phyloP scores from a whole-genome alignment of 345 rosid genomes.

The Camelina neglecta region DNA sequence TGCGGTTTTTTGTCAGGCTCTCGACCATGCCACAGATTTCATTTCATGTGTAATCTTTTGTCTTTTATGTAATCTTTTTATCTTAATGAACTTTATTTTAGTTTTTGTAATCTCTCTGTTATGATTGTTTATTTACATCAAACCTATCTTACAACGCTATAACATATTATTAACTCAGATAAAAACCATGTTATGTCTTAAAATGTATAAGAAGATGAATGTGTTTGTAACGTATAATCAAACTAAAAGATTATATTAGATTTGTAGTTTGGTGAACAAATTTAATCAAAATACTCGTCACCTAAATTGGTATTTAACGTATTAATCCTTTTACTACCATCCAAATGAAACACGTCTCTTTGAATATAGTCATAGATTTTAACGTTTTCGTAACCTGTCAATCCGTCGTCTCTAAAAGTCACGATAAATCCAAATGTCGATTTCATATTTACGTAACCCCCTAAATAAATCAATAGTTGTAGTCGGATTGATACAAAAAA shows the following conservation, averaged over 20 bases:
- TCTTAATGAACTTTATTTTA: conserved; percentile 23
- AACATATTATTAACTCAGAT: not conserved
- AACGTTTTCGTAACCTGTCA: not conserved
- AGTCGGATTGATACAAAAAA: not conserved
- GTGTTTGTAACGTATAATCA: not conserved
- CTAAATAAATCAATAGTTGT: not conserved
- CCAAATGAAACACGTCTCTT: conserved; percentile 14
- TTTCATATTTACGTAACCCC: not conserved
- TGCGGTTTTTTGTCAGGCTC: conserved; percentile 55
- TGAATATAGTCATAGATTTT: conserved; percentile 14
- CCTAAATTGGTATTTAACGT: not conserved
- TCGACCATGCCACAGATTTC: conserved; percentile 42
- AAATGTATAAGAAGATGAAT: too few relatives aligned
- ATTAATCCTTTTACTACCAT: not conserved
- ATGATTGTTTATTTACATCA: not conserved
- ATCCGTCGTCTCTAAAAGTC: not conserved
- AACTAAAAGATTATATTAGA: too few relatives aligned
- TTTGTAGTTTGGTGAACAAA: too few relatives aligned
- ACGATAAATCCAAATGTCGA: not conserved
- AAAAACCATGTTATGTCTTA: too few relatives aligned
- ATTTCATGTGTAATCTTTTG: conserved; percentile 10
- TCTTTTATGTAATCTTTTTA: conserved; percentile 23
- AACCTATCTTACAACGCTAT: not conserved
- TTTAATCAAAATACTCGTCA: too few relatives aligned
- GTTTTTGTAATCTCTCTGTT: not conserved